phyloP scores from a whole-genome alignment of 768 basidiomycete genomes.

The Leccinum uliginosum region DNA sequence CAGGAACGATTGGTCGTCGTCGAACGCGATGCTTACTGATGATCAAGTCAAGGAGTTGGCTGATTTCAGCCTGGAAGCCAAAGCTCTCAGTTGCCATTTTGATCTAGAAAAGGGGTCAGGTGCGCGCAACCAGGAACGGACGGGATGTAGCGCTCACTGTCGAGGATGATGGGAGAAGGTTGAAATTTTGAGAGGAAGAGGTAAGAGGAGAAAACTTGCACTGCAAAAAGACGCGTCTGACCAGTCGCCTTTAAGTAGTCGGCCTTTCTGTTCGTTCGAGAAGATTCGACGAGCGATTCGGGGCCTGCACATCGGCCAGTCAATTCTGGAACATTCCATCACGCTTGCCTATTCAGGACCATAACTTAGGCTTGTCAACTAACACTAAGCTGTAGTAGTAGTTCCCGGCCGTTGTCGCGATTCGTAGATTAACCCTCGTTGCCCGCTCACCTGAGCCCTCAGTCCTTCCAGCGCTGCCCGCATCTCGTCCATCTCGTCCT shows the following conservation, averaged over 20 bases:
- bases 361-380: background rate
- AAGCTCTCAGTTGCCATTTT: conserved; percentile 81
- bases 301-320: conserved; percentile 5
- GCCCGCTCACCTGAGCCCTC: conserved; percentile 51
- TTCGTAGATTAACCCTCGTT: conserved; percentile 41
- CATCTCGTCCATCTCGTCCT: conserved; percentile 61
- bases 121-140: background rate
- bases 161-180: conserved; percentile 7
- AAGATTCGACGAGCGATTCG: conserved; percentile 36
- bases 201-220: conserved; percentile 1
- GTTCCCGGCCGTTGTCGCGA: conserved; percentile 39
- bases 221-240: conserved; percentile 15
- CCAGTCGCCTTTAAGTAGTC: conserved; percentile 35
- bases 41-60: conserved; percentile 96
- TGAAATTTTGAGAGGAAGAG: conserved; percentile 11
- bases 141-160: conserved; percentile 11
- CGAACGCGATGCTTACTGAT: conserved; percentile 64
- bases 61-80: conserved; percentile 99
- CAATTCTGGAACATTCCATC: conserved; percentile 35
- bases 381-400: background rate
- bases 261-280: conserved; percentile 34
- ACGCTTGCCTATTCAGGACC: conserved; percentile 25
- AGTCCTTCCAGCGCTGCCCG: conserved; percentile 67
- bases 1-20: background rate
- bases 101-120: conserved; percentile 20